Conservation (phyloP, 805 yeast species). For the Metschnikowia cerradonensis region DNA sequence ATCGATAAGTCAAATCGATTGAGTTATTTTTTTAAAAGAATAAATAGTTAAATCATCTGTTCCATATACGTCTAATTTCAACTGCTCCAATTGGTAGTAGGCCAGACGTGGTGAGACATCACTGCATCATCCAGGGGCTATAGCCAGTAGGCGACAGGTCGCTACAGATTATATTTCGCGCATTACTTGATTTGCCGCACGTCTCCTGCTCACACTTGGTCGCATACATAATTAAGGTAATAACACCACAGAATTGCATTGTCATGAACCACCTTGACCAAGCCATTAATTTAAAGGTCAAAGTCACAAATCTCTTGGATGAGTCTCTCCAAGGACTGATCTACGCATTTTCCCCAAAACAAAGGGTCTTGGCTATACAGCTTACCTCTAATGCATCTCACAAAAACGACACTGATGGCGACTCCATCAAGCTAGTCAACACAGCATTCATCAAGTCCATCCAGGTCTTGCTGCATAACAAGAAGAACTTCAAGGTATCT, state of each 20-base stretch:
- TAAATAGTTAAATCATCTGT: too few relatives aligned
- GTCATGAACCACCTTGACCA: constrained; percentile 17
- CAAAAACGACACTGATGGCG: constrained; percentile 1
- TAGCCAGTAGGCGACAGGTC: neutral
- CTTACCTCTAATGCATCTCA: neutral
- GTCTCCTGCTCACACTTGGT: neutral
- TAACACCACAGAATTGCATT: neutral
- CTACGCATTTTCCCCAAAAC: constrained; percentile 54
- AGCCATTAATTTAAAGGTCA: constrained; percentile 40
- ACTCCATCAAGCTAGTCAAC: constrained; percentile 13
- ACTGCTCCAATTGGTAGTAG: neutral
- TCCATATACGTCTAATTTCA: too few relatives aligned
- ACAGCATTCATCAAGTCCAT: constrained; percentile 35
- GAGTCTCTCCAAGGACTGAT: constrained; percentile 56
- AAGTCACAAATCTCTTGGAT: constrained; percentile 57
- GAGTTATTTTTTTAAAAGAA: too few relatives aligned
- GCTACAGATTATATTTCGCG: neutral
- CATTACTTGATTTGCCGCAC: constrained; percentile 1
- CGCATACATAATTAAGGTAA: neutral
- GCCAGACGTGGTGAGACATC: neutral
- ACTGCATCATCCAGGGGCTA: too few relatives aligned
- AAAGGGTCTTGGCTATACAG: constrained; percentile 39
- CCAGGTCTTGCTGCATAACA: constrained; percentile 31
- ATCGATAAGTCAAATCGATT: neutral
- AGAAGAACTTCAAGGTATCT: constrained; percentile 28